Evolutionary conservation across 257 asterid genomes (phyloP), one percentile per base, ranked within the genome.

Genomic region (Avicennia marina): DNA sequence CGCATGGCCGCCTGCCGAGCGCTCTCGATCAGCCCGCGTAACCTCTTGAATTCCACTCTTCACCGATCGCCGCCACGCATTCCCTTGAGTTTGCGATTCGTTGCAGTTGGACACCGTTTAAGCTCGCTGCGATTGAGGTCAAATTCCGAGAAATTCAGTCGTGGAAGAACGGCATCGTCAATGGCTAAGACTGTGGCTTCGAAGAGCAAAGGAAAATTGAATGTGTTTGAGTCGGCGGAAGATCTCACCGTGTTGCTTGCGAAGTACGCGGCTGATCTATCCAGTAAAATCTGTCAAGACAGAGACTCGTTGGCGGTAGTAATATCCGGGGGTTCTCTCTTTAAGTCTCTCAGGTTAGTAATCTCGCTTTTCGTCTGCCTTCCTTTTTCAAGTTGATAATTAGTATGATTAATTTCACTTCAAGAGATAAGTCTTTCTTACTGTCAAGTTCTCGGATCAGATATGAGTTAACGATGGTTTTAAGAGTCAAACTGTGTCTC

Each of bases 311-410:
- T 91, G 25, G 76, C 95, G 11, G 94, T 91, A 19, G 96, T 83
- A 31, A 40, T 91, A 31, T 88, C 95, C 46, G 95, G 98, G 8
- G 98, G 98, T 19, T 88, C 94, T 44, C 90, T 91, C 29, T 75
- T 91, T 50, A 83, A 88, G 64, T 83, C 81, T 41, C 94, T 91
- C 33, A 81, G 97, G 97, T 86, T 45, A 15, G 7, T 16, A 8
- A 1, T 10, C 36, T 1, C 55, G 38, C 34, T 29, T 29, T 29
- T 29, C 34, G 34, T 29, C 8, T 29, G 4, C 8, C 4, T 8
- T 1, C 34, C 4, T 29, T 29, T 29, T 29, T 29, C 8, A 8
- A 29, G 34, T 29, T 29, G 8, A 29, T 29, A 8, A 4, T 4
- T 29, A 29, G 8, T 29, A 8, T 29, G 8, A 8, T 8, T 29